Base-by-base conservation (phyloP, 1,284 basidiomycete genomes). In the Tylopilus orsonianus region DNA sequence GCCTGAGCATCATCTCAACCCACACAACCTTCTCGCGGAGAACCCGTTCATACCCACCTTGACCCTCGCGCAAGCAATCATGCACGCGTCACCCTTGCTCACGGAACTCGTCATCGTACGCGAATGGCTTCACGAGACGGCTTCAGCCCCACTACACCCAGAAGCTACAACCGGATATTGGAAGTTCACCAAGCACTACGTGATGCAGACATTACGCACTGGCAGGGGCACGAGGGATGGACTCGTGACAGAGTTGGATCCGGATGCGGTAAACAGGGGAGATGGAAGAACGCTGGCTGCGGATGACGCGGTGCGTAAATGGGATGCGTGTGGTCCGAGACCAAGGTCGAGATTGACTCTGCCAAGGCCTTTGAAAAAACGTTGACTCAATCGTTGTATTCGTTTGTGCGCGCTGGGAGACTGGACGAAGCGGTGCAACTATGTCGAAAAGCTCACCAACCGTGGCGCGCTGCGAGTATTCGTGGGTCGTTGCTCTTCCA, bases 391-490 rank as follows among this genome's bases (percentile, higher is more conserved):
- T 81, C 85, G 0, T 64, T 95, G 14, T 94, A 90, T 67, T 79
- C 83, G 29, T 87, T 87, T 56, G 74, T 93, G 8, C 81, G 93
- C 27, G 83, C 87, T 4, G 96, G 96, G 14, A 75, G 86, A 55
- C 68, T 97, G 16, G 87, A 88, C 23, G 83, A 89, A 16, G 95
- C 94, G 0, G 75, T 95, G 8, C 86, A 90, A 33, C 71, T 95
- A 12, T 96, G 92, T 62, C 73, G 85, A 54, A 85, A 84, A 59
- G 87, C 90, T 0, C 86, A 93, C 53, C 90, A 96, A 57, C 87
- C 91, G 3, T 98, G 95, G 95, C 78, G 93, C 24, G 91, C 92
- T 1, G 91, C 91, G 0, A 89, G 85, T 48, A 81, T 96, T 26
- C 80, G 87, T 5, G 93, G 93, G 2, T 85, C 89, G 0, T 65